Conservation (phyloP, 2,329 filamentous ascomycete genomes). For the Fusarium tricinctum region DNA sequence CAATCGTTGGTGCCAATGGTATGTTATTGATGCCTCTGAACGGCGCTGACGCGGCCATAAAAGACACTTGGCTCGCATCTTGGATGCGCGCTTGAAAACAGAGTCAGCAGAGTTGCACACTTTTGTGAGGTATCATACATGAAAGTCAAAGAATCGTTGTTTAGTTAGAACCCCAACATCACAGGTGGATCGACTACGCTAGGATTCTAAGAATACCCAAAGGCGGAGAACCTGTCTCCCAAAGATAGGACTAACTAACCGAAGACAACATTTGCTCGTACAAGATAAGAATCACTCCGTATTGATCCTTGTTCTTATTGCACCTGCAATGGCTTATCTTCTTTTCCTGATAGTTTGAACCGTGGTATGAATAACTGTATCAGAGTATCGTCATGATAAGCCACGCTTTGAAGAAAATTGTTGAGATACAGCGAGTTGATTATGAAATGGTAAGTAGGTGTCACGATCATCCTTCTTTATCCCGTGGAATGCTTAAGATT, state of each 20-base stretch:
- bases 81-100: neutral
- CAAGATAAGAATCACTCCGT: slow-evolving; percentile 18
- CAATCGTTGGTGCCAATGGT: slow-evolving; percentile 30
- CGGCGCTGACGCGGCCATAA: slow-evolving; percentile 39
- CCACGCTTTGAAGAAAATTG: neutral
- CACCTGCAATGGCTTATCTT: slow-evolving; percentile 5
- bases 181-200: slow-evolving; percentile 1
- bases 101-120: neutral
- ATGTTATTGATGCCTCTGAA: slow-evolving; percentile 21
- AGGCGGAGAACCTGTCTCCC: slow-evolving; percentile 1
- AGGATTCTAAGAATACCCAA: neutral
- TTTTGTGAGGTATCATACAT: slow-evolving; percentile 25
- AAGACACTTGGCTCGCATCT: slow-evolving; percentile 19
- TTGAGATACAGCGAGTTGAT: neutral
- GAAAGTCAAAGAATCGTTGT: slow-evolving; percentile 15
- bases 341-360: slow-evolving; percentile 10
- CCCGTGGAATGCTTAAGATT: neutral
- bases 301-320: slow-evolving; percentile 13
- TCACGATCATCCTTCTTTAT: neutral
- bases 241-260: slow-evolving; percentile 1
- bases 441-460: neutral
- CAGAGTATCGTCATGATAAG: neutral
- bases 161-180: neutral
- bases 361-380: slow-evolving; percentile 14
- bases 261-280: slow-evolving; percentile 6